Evolutionary conservation across 169 alveolate species (phyloP).

Genomic region (Eimeria praecox): DNA sequence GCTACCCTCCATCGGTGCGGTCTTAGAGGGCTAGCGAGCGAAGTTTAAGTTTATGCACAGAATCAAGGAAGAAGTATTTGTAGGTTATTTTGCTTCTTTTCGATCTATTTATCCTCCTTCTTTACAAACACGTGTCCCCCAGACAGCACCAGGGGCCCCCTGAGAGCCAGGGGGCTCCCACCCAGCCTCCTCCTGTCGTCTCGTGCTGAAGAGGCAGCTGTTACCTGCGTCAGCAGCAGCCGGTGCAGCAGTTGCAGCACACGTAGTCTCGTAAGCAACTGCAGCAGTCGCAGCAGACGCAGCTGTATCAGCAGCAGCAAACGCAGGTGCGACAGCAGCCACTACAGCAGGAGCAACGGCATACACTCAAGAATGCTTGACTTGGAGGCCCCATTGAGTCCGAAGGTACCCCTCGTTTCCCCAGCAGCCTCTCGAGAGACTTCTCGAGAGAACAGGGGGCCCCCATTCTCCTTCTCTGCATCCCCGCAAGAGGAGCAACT

Average conservation of each 20-base stretch:
- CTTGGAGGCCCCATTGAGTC: conserved; percentile 2
- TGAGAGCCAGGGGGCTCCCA: not conserved
- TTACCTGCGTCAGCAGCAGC: not conserved
- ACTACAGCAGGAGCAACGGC: not conserved
- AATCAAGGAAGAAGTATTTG: too few species aligned
- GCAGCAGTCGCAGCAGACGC: not conserved
- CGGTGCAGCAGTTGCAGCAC: not conserved
- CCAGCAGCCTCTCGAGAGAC: not conserved
- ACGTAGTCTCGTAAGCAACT: not conserved
- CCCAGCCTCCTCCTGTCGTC: not conserved
- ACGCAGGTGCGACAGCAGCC: not conserved
- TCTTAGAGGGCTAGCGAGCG: too few species aligned
- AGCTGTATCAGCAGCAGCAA: not conserved
- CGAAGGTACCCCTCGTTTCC: not conserved
- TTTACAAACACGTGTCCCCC: not conserved
- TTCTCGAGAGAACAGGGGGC: not conserved
- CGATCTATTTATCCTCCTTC: not conserved
- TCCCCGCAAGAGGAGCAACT: not conserved
- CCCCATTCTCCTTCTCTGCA: not conserved
- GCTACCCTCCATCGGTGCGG: too few species aligned
- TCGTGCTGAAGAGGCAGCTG: not conserved
- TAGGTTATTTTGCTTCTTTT: not conserved
- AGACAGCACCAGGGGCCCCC: conserved; percentile 20
- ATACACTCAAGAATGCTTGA: not conserved
- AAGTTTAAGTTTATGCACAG: not conserved